phyloP scores from a whole-genome alignment of 2,329 filamentous ascomycete genomes.

The Beauveria sp. region DNA sequence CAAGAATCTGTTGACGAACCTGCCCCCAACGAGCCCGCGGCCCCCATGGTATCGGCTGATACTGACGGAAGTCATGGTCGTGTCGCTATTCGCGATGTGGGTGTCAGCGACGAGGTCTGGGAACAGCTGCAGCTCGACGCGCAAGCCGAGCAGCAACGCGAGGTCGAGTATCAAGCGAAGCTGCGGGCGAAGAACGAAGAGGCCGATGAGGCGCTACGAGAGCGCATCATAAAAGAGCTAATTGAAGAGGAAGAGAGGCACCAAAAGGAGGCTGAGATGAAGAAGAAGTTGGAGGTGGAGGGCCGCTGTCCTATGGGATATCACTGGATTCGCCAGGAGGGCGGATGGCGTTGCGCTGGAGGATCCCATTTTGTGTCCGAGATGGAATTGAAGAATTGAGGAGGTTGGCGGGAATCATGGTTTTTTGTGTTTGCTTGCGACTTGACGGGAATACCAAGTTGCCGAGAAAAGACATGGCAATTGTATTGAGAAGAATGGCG shows the following conservation, averaged over 20 bases:
- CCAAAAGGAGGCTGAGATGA: constrained; percentile 29
- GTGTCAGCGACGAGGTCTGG: constrained; percentile 55
- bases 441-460: no score
- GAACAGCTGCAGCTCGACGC: constrained; percentile 47
- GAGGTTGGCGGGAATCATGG: no score
- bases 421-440: no score
- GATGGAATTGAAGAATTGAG: constrained; percentile 8
- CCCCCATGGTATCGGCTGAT: no score
- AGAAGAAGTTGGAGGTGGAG: constrained; percentile 51
- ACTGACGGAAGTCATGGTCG: constrained; percentile 16
- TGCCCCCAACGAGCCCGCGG: neutral
- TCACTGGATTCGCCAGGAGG: neutral
- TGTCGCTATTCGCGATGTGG: constrained; percentile 38
- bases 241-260: constrained; percentile 25
- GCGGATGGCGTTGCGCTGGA: neutral
- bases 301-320: constrained; percentile 26
- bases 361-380: constrained; percentile 18
- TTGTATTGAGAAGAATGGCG: no score
- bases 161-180: constrained; percentile 29
- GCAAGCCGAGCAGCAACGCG: constrained; percentile 27
- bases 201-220: constrained; percentile 18
- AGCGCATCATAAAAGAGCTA: constrained; percentile 32
- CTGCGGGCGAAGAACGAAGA: constrained; percentile 22
- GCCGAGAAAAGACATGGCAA: no score
- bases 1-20: neutral